phyloP scores from a whole-genome alignment of 441 rosid species.

The Theobroma grandiflorum region DNA sequence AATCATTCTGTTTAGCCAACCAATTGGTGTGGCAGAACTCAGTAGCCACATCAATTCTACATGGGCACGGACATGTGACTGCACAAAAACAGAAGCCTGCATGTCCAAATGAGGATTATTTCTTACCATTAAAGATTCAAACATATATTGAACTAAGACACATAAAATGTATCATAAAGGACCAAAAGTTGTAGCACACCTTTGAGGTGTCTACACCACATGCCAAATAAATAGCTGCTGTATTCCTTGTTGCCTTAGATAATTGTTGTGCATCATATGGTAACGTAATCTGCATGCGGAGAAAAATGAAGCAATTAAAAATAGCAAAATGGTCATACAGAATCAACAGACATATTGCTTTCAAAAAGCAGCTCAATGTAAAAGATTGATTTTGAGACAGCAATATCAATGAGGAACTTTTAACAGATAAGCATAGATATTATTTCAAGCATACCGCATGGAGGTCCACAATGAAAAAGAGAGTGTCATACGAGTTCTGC shows the following conservation, averaged over 20 bases:
- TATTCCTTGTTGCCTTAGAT: constrained; percentile 78
- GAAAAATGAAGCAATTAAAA: background rate
- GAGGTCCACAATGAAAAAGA: constrained; percentile 87
- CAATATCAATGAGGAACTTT: background rate
- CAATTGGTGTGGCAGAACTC: constrained; percentile 82
- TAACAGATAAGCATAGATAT: constrained; percentile 9
- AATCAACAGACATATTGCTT: background rate
- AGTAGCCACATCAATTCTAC: constrained; percentile 86
- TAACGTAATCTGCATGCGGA: constrained; percentile 63
- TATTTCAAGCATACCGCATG: constrained; percentile 72
- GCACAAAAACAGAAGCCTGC: constrained; percentile 96
- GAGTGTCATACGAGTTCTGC: constrained; percentile 86
- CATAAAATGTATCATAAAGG: background rate
- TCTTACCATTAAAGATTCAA: constrained; percentile 23
- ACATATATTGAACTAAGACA: background rate
- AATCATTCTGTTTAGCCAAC: constrained; percentile 90
- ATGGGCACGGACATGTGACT: constrained; percentile 87
- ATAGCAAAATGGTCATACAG: background rate
- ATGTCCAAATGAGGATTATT: constrained; percentile 27
- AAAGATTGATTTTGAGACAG: constrained; percentile 10
- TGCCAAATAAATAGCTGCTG: constrained; percentile 91
- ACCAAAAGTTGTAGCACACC: constrained; percentile 45
- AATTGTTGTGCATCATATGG: constrained; percentile 78
- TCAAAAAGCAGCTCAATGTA: background rate
- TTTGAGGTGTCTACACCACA: constrained; percentile 87